Base-by-base conservation (phyloP, 225 moss, liverwort and hornwort species). In the Bryoerythrophyllum caledonicum region DNA sequence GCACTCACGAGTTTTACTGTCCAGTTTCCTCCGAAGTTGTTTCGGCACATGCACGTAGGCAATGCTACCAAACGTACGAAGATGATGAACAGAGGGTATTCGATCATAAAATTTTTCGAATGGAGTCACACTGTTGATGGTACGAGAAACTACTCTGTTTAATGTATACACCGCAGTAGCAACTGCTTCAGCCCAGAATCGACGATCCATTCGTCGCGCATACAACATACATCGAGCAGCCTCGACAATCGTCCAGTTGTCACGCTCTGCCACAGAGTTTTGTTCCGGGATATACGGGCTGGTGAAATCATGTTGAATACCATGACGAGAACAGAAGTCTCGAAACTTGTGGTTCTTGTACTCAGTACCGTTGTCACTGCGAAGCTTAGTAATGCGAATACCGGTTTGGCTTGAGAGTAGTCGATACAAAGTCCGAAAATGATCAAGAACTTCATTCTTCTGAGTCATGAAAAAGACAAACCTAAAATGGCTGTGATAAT, bases 161-260 rank as follows among this genome's bases (percentile, higher is more conserved):
- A 55, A 11, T 0, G 20, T 55, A 9, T 55, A 55, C 0, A 55
- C 23, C 1, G 1, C 23, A 9, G 2, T 55, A 0, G 23, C 23
- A 2, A 55, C 1, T 1, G 9, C 23, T 2, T 23, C 1, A 7
- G 10, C 21, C 55, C 5, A 23, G 2, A 55, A 55, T 2, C 10
- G 8, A 1, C 10, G 8, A 23, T 23, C 23, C 8, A 55, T 2
- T 0, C 8, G 2, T 8, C 24, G 1, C 0, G 9, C 3, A 11
- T 23, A 10, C 0, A 55, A 10, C 55, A 55, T 55, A 11, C 9
- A 55, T 1, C 23, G 9, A 10, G 11, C n/a, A 1, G 4, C 10
- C 2, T 55, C 55, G 1, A 55, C 54, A 37, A 37, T 37, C 6
- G 37, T 37, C 5, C 32, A 3, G 32, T 32, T 32, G 3, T 32